phyloP scores from a whole-genome alignment of 2,329 filamentous ascomycete genomes.

The Ilyonectria destructans region DNA sequence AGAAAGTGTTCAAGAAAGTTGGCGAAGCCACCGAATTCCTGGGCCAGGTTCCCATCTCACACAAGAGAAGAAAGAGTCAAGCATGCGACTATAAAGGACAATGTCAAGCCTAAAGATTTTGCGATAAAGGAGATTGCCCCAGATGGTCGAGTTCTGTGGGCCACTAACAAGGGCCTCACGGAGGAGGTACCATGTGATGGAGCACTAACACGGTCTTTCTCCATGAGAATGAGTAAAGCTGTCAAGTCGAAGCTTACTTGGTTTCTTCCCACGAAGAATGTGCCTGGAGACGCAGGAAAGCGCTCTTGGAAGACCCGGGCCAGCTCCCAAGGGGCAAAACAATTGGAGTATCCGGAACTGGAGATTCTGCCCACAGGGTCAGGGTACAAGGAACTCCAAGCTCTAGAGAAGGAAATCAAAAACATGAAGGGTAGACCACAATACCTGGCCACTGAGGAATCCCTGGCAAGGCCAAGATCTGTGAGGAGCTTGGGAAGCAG shows the following conservation, averaged over 20 bases:
- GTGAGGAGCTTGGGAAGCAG: conserved; percentile 37
- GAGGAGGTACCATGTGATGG: conserved; percentile 21
- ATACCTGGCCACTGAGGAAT: conserved; percentile 1
- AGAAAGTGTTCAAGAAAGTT: conserved; percentile 20
- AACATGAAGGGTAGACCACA: conserved; percentile 35
- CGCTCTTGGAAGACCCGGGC: conserved; percentile 5
- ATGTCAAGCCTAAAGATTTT: conserved; percentile 51
- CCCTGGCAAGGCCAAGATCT: conserved; percentile 26
- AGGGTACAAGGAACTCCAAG: conserved; percentile 43
- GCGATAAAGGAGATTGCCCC: conserved; percentile 43
- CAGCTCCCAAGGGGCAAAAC: conserved; percentile 10
- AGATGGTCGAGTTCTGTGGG: conserved; percentile 45
- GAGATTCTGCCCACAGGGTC: conserved; percentile 43
- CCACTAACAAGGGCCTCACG: conserved; percentile 45
- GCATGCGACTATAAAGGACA: conserved; percentile 43
- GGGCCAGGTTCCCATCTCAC: conserved; percentile 55
- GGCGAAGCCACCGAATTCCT: conserved; percentile 50
- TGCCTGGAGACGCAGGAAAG: neutral
- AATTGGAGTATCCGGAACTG: conserved; percentile 47
- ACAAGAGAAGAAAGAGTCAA: conserved; percentile 50
- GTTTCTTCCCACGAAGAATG: conserved; percentile 20
- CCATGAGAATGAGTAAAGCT: conserved; percentile 51
- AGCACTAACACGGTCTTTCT: conserved; percentile 45
- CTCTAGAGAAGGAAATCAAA: conserved; percentile 40
- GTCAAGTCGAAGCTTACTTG: conserved; percentile 41